Base-by-base conservation (phyloP, 1,284 basidiomycete species). In the Sporisorium scitamineum region DNA sequence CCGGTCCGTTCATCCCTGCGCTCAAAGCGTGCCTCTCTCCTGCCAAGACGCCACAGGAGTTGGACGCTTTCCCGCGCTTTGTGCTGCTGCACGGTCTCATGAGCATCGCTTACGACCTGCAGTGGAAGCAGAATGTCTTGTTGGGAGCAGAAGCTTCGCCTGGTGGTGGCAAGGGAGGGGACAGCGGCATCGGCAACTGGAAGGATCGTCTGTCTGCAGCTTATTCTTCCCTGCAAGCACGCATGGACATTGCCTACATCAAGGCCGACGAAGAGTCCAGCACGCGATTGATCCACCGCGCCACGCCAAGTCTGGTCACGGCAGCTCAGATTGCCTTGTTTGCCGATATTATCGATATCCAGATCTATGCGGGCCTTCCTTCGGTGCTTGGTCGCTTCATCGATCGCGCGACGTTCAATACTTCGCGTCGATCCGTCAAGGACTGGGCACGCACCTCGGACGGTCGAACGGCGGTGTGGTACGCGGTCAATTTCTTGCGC, bases 311-410 rank as follows among this genome's bases (percentile, higher is more conserved):
- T 53, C 52, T 80, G 11, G 71, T 78, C 24, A 64, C 71, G 16
- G 76, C 75, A 20, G 71, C 78, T 18, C 78, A 80, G 57, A 67
- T 80, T 13, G 70, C 72, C 13, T 39, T 80, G 10, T 74, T 77
- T 37, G 79, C 73, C 18, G 79, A 80, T 32, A 71, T 76, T 26
- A 66, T 79, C 44, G 77, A 77, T 32, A 79, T 80, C 18, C 79
- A 80, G 67, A 79, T 79, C 66, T 74, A 75, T 42, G 72, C 79
- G 4, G 77, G 70, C 5, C 62, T 79, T 42, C 77, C 79, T 9
- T 76, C 79, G 16, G 74, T 80, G 18, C 63, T 80, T 3, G 79
- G 77, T 8, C 71, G 76, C 50, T 80, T 79, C 69, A 79, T 80
- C 48, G 77, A 78, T 45, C 74, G 72, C 9, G 63, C 61, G 16